Percentiles rank a stretch among this genome's conserved stretches.
These are phyloP conservation scores for Polytolypa hystricis DNA, from an alignment of 2,329 filamentous ascomycete species.

Conservation along the genomic window DNA sequence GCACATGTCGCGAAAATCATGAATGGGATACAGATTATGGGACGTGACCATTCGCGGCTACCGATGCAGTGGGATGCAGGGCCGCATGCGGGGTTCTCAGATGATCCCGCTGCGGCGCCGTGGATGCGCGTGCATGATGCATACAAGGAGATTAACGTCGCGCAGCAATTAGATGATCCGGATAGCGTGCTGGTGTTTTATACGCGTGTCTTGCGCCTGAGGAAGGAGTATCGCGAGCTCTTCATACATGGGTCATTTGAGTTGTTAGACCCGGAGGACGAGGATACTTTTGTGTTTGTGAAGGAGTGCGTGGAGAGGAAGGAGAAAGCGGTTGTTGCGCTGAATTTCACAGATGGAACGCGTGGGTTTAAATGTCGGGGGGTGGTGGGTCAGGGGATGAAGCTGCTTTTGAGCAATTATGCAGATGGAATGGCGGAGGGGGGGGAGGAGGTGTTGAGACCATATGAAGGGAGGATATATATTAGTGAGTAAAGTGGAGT, in stretches of 20 bases:
- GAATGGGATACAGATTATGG: conserved; percentile 46
- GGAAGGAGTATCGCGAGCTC: conserved; percentile 46
- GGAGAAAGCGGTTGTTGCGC: conserved; percentile 26
- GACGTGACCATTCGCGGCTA: conserved; percentile 54
- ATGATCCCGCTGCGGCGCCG: conserved; percentile 41
- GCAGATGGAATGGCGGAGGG: conserved; percentile 12
- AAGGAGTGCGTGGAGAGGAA: conserved; percentile 24
- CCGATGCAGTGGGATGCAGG: conserved; percentile 55
- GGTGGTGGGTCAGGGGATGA: conserved; percentile 12
- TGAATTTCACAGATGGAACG: conserved; percentile 38
- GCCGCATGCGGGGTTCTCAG: conserved; percentile 52
- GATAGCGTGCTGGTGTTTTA: conserved; percentile 49
- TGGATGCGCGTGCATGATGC: conserved; percentile 53
- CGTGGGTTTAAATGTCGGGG: conserved; percentile 21
- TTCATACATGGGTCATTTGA: conserved; percentile 53
- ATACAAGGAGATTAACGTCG: conserved; percentile 46
- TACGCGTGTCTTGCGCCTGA: conserved; percentile 43
- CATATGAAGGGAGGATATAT: conserved; percentile 27
- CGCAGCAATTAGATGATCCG: conserved; percentile 37
- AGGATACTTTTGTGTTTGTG: conserved; percentile 36
- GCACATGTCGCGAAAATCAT: conserved; percentile 36
- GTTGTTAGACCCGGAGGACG: conserved; percentile 38
- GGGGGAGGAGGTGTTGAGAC: conserved; percentile 16
- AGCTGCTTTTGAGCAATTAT: conserved; percentile 17
- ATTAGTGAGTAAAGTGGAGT: conserved; percentile 1